Conservation (phyloP, 495 filamentous ascomycete species). For the Tricharina praecox region DNA sequence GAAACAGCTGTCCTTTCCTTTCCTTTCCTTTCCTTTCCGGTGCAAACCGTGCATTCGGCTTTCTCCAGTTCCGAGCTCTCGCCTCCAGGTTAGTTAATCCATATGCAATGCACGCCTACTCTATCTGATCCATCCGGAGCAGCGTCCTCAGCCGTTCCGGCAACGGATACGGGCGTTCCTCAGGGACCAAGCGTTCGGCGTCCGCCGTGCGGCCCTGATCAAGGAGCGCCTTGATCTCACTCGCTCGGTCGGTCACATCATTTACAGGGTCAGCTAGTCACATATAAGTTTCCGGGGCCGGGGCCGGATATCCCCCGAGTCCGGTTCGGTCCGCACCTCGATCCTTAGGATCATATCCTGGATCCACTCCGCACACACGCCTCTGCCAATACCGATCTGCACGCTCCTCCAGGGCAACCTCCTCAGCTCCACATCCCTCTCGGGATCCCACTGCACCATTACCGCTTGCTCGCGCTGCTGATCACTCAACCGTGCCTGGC, state of each 20-base stretch:
- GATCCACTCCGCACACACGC: background rate
- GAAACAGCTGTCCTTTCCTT: too few species aligned
- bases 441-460: constrained; percentile 49
- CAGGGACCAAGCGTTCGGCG: constrained; percentile 30
- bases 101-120: too few species aligned
- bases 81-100: too few species aligned
- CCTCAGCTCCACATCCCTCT: constrained; percentile 32
- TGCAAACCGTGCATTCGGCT: too few species aligned
- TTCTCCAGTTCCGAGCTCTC: too few species aligned
- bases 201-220: constrained; percentile 29
- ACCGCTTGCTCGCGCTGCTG: constrained; percentile 29
- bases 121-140: constrained; percentile 24
- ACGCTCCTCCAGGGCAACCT: constrained; percentile 37
- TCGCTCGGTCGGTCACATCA: constrained; percentile 41
- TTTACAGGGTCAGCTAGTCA: too few species aligned
- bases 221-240: constrained; percentile 31
- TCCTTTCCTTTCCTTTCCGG: too few species aligned
- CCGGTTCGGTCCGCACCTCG: too few species aligned
- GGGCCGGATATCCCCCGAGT: background rate
- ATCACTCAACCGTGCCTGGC: constrained; percentile 1
- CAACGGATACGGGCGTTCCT: constrained; percentile 34
- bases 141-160: constrained; percentile 27
- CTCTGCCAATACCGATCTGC: constrained; percentile 40
- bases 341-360: too few species aligned
- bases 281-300: too few species aligned